Percentiles rank a stretch among this genome's conserved stretches.
phyloP scores from a whole-genome alignment of 768 basidiomycete genomes.

The Calvatia gigantea region DNA sequence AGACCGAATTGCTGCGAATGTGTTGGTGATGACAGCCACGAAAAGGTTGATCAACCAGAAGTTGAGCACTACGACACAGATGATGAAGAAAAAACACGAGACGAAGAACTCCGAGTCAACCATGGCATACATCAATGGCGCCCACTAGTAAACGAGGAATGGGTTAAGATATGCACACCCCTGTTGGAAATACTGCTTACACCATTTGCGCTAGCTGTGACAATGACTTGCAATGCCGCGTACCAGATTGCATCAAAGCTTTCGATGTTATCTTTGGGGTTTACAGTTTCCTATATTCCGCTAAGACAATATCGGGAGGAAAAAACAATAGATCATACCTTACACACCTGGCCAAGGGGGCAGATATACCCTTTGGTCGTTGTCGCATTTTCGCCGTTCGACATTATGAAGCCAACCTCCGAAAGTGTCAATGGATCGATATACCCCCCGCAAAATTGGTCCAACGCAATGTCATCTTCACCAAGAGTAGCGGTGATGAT shows the following conservation, averaged over 20 bases:
- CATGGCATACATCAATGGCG: slow-evolving; percentile 79
- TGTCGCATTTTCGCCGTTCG: slow-evolving; percentile 22
- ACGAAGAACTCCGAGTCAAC: slow-evolving; percentile 88
- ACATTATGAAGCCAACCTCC: slow-evolving; percentile 32
- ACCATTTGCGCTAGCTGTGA: slow-evolving; percentile 77
- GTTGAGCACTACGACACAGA: slow-evolving; percentile 82
- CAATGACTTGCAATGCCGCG: slow-evolving; percentile 77
- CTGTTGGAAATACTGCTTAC: slow-evolving; percentile 37
- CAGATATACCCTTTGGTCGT: slow-evolving; percentile 83
- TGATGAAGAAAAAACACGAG: slow-evolving; percentile 86
- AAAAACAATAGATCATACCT: slow-evolving; percentile 36
- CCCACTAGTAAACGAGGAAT: slow-evolving; percentile 48
- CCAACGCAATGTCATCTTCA: slow-evolving; percentile 41
- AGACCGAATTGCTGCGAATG: slow-evolving; percentile 82
- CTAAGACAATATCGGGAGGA: neutral
- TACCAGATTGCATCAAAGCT: slow-evolving; percentile 90
- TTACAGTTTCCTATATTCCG: slow-evolving; percentile 49
- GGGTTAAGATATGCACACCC: neutral
- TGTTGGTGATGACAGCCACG: slow-evolving; percentile 94
- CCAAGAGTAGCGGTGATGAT: slow-evolving; percentile 52
- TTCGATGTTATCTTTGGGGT: slow-evolving; percentile 62
- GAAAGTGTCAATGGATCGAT: slow-evolving; percentile 58
- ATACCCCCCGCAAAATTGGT: slow-evolving; percentile 79
- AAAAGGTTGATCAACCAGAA: slow-evolving; percentile 93
- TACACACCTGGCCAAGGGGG: slow-evolving; percentile 81